Evolutionary conservation across 2,329 filamentous ascomycete genomes (phyloP), one percentile per base, ranked within the genome.

Genomic region (Penicillium sp.): DNA sequence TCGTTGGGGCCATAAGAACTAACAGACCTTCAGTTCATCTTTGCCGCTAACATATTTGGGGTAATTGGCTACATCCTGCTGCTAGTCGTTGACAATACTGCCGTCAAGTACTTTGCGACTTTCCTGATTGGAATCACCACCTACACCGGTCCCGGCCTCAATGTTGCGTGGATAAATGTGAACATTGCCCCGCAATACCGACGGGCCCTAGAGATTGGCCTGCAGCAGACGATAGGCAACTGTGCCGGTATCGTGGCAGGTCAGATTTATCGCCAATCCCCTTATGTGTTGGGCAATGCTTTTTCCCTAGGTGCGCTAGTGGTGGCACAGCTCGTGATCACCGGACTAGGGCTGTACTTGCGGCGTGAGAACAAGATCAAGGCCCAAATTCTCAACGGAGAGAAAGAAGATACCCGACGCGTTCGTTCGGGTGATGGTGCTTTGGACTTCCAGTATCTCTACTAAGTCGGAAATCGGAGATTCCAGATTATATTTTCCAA

Each of bases 31-130:
- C 46, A 71, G 61, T 69, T 69, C 43, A 56, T 74, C 4, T 58
- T 72, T 25, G 48, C 57, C 0, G 62, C 67, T 13, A 72, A 73
- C 33, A 50, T 76, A 9, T 72, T 77, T 28, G 75, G 73, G 3
- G 71, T 79, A 20, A 54, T 76, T 10, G 78, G 78, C 1, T 79
- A 79, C 52, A 71, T 77, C 13, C 56, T 80, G 27, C 70, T 79
- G 4, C 59, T 80, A 2, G 64, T 68, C 31, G 71, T 81, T 8
- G 74, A 74, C 4, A 73, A 75, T 54, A 66, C 79, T 18, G 73
- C 74, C 0, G 72, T 78, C 41, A 70, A 75, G 47, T 80, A 75
- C 63, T 76, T 79, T 48, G 75, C 72, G 3, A 76, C 73, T 1
- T 80, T 75, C 59, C 63, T 80, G 10, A 73, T 71, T 41, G 75